phyloP scores from a whole-genome alignment of 768 basidiomycete genomes.

The Tulasnella sp. region DNA sequence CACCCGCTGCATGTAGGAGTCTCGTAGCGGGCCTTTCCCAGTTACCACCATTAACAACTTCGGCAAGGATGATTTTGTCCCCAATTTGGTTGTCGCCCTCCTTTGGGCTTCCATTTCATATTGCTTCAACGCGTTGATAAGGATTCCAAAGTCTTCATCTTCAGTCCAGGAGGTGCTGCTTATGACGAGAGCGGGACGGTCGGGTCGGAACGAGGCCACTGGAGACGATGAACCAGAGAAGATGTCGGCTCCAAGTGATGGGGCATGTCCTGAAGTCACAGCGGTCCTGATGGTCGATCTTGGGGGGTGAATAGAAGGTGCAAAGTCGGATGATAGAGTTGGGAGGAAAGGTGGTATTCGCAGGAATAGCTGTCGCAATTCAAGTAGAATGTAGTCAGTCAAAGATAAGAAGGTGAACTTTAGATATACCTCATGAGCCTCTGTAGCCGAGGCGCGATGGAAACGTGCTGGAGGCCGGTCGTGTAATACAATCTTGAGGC shows the following conservation, averaged over 20 bases:
- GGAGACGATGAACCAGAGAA: constrained; percentile 27
- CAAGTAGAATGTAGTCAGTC: background rate
- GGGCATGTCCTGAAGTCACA: constrained; percentile 34
- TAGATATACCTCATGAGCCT: constrained; percentile 67
- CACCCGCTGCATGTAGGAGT: constrained; percentile 68
- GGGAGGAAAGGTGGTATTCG: constrained; percentile 34
- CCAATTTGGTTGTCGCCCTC: constrained; percentile 27
- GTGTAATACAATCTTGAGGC: constrained; percentile 71
- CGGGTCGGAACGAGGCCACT: constrained; percentile 44
- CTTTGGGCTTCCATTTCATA: constrained; percentile 62
- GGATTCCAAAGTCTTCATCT: constrained; percentile 89
- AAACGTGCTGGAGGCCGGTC: constrained; percentile 90
- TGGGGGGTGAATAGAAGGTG: constrained; percentile 50
- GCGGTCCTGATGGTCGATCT: constrained; percentile 63
- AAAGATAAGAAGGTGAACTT: background rate
- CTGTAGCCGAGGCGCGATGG: constrained; percentile 60
- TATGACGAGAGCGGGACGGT: constrained; percentile 81
- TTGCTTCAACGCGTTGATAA: constrained; percentile 64
- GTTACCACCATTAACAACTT: constrained; percentile 81
- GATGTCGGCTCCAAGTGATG: constrained; percentile 32
- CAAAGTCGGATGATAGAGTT: constrained; percentile 43
- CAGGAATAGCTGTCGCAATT: constrained; percentile 46
- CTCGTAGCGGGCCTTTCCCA: constrained; percentile 78
- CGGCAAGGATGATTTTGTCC: constrained; percentile 46
- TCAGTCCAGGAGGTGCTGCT: constrained; percentile 97